Percentiles rank a stretch among this genome's conserved stretches.
Evolutionary conservation across 345 rosid species (phyloP).

Genomic region (Kandelia obovata): DNA sequence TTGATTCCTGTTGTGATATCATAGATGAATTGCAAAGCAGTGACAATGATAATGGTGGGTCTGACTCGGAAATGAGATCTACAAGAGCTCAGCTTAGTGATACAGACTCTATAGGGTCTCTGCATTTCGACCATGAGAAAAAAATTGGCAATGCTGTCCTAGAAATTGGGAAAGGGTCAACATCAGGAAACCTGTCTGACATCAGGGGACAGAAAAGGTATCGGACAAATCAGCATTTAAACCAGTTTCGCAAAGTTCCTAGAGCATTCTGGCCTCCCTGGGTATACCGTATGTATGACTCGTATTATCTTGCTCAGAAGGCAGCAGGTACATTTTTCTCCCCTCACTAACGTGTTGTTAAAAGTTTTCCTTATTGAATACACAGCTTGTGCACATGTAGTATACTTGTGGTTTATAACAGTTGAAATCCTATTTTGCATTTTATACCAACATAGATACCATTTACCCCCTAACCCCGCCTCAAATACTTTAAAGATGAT

Average conservation of each 20-base stretch:
- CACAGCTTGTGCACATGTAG: background rate
- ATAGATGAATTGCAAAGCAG: constrained; percentile 64
- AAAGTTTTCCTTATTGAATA: background rate
- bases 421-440: too few relatives aligned
- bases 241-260: constrained; percentile 42
- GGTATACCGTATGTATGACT: constrained; percentile 83
- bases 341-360: background rate
- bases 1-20: constrained; percentile 35
- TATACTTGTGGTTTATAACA: too few relatives aligned
- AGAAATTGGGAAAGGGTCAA: constrained; percentile 26
- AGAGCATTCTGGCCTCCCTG: constrained; percentile 85
- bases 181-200: constrained; percentile 27
- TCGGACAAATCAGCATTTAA: constrained; percentile 31
- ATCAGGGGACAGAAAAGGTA: constrained; percentile 31
- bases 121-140: constrained; percentile 26
- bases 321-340: constrained; percentile 62
- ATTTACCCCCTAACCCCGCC: too few relatives aligned
- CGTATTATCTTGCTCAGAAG: constrained; percentile 77
- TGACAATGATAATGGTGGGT: constrained; percentile 47
- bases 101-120: constrained; percentile 26
- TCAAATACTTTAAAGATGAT: background rate
- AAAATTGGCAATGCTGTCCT: constrained; percentile 23
- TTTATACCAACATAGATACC: too few relatives aligned
- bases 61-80: constrained; percentile 33
- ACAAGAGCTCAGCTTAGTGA: constrained; percentile 28